Evolutionary conservation across 352 stramenopile species (phyloP), one percentile per base, ranked within the genome.

Genomic region (Ophiocytium majus): DNA sequence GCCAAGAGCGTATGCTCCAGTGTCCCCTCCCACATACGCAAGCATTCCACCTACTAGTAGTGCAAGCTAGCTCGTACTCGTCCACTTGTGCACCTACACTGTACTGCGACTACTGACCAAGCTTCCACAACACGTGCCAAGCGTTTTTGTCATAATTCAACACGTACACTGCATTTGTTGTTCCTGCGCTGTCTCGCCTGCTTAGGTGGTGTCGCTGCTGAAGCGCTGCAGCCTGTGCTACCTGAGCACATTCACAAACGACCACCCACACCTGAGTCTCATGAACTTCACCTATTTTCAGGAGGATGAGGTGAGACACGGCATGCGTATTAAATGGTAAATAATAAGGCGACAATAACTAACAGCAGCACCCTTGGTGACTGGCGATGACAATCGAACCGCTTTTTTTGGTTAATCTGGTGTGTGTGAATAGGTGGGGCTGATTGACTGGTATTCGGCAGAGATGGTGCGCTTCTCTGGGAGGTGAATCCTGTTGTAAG

Each of bases 241-340:
- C 83, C 34, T 90, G 34, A 85, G 74, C 31, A 90, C 87, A 50
- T 81, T 88, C 34, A 80, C 57, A 33, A 64, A 89, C 31, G 82
- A 84, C 34, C 76, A 87, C 50, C 87, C 87, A 0, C 87, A 90
- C 83, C 83, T 90, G 10, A 87, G 78, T n/a, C 82, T 90, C 32
- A 90, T 90, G 87, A 89, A 89, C 79, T 90, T 90, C 76, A 90
- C 87, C 28, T 90, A 90, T 63, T 82, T 80, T 66, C 80, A 50
- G 9, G 19, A 35, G 50, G 36, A 83, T 14, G 57, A 82, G 31
- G 75, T 81, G 34, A 0, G 9, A 10, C 0, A n/a, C n/a, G n/a
- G n/a, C n/a, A n/a, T n/a, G n/a, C n/a, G n/a, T n/a, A n/a, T n/a
- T n/a, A n/a, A n/a, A n/a, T n/a, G n/a, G n/a, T n/a, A n/a, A n/a